Base-by-base conservation (phyloP, 2,329 filamentous ascomycete species). In the Paraphoma sp. region DNA sequence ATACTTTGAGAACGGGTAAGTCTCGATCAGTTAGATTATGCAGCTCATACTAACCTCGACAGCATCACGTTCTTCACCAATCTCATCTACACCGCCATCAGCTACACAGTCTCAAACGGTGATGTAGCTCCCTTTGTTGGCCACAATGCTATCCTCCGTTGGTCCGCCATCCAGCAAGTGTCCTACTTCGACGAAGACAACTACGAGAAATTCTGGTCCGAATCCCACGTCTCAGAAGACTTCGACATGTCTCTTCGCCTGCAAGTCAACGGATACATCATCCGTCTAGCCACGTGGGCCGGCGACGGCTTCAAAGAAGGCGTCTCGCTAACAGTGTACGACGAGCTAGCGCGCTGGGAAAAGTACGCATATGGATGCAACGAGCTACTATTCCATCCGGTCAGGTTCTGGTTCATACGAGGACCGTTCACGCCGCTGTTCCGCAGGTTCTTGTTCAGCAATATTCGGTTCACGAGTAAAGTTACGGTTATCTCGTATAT, bases 31-130 rank as follows among this genome's bases (percentile, higher is more conserved):
- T 38, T 31, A 29, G 10, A 48, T 30, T 36, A 10, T 29, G 12
- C 31, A 28, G 11, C 38, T 14, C 16, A 16, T 9, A 18, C 29
- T 49, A 33, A 54, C 45, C 14, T 5, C 12, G 14, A 18, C 29
- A 53, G 86, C 43, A 89, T 91, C 68, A 90, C 89, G 1, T 93
- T 89, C 79, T 92, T 93, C 78, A 93, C 90, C 45, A 88, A 92
- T 68, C 83, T 93, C 48, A 86, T 93, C 65, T 93, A 92, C 78
- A 88, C 86, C 0, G 85, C 88, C 29, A 92, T 92, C 67, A 82
- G 84, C 18, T 92, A 88, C 68, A 85, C 87, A 17, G 88, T 92
- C 28, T 85, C 86, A 6, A 88, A 86, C 49, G 90, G 90, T 4
- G 90, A 93, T 14, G 85, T 89, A 6, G 87, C 89, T 0, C 89